phyloP scores from a whole-genome alignment of 179 eudicot species.

The Spinacia oleracea region DNA sequence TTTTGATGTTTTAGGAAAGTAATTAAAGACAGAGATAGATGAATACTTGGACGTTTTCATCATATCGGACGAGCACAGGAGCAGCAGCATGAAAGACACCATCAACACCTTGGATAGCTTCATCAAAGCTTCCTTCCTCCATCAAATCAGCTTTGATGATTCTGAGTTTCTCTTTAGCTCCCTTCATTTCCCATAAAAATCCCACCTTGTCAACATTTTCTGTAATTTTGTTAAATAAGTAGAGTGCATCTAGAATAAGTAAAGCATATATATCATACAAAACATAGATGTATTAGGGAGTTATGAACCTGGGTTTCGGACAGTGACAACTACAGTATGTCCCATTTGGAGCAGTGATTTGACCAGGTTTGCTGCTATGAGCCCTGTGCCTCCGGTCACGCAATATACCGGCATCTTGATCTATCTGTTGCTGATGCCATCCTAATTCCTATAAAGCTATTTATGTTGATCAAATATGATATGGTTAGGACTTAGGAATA shows the following conservation, averaged over 20 bases:
- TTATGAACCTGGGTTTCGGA: conserved; percentile 69
- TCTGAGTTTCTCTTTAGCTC: conserved; percentile 81
- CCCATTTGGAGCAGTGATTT: conserved; percentile 67
- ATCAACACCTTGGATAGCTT: conserved; percentile 68
- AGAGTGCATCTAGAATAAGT: background rate
- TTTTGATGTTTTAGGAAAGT: background rate
- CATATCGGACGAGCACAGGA: conserved; percentile 71
- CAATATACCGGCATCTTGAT: conserved; percentile 68
- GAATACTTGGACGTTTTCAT: conserved; percentile 65
- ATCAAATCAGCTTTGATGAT: conserved; percentile 78
- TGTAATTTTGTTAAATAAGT: conserved; percentile 9
- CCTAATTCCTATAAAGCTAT: background rate
- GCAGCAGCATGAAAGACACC: conserved; percentile 93
- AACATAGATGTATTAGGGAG: background rate
- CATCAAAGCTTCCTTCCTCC: conserved; percentile 83
- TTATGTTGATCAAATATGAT: background rate
- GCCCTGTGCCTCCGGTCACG: conserved; percentile 94
- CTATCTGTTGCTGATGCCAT: background rate
- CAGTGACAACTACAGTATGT: conserved; percentile 68
- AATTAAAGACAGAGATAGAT: background rate
- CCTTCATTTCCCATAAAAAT: conserved; percentile 64
- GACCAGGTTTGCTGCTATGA: conserved; percentile 73
- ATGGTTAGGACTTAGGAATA: background rate
- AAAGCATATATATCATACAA: background rate
- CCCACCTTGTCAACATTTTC: conserved; percentile 64